Evolutionary conservation across 441 rosid species (phyloP), one percentile per base, ranked within the genome.

Genomic region (Eugenia klotzschiana): DNA sequence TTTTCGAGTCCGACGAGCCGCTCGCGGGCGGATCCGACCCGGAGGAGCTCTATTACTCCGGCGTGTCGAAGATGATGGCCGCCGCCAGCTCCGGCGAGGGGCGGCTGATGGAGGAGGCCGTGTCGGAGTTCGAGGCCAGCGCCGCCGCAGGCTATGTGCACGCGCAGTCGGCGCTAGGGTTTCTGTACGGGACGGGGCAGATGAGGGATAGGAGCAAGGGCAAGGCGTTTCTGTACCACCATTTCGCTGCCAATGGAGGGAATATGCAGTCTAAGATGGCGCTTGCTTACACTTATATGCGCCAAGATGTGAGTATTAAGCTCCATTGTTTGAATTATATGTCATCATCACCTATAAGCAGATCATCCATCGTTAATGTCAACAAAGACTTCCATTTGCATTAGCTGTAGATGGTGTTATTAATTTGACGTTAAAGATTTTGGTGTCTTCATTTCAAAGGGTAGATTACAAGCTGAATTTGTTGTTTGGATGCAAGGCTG

Each of bases 211-310:
- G 90, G 91, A 89, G 91, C 85, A 94, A 91, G 79, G 94, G 91
- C 18, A 95, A 91, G 87, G 92, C 95, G 29, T 93, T 95, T 83
- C 79, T 97, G 74, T 91, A 95, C 85, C 99, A 95, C 85, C 87
- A 85, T 57, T 95, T 97, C 51, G 98, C 94, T 22, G 92, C 93
- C 18, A 88, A 89, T 10, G 96, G 93, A 40, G 98, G 95, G 72
- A 97, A 90, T 85, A 88, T 92, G 90, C 98, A 95, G 90, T 95
- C 99, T 4, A 97, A 92, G 92, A 93, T 95, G 98, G 95, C 95
- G 57, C 91, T 97, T 50, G 99, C 99, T 0, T 94, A 91, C 86
- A 93, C 98, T 2, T 94, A 93, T 87, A 84, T 90, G 29, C 95
- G 98, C 4, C 99, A 97, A 92, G 95, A 94, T 83, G 98, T 95